A percentile compares a stretch with the other conserved stretches of the same genome.
Evolutionary conservation across 495 filamentous ascomycete genomes (phyloP).

Genomic region (Daldinia vernicosa): DNA sequence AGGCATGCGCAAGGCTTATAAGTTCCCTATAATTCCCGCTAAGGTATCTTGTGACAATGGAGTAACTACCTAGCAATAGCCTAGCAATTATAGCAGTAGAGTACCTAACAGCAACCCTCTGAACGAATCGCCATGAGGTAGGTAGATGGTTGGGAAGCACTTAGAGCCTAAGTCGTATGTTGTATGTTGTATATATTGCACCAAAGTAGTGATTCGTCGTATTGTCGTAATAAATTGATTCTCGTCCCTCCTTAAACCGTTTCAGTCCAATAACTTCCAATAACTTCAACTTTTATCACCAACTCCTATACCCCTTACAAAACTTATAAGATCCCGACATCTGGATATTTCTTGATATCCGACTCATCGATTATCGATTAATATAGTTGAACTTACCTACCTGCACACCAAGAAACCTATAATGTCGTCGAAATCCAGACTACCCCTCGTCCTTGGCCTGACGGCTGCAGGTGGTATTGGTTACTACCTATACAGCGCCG

Average conservation of each 20-base stretch:
- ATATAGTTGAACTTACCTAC: constrained; percentile 12
- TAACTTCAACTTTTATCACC: constrained; percentile 16
- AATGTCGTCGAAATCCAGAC: constrained; percentile 65
- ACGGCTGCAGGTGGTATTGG: constrained; percentile 73
- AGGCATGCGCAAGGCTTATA: too few relatives aligned
- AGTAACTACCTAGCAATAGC: constrained; percentile 5
- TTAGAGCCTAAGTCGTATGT: constrained; percentile 27
- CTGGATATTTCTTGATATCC: constrained; percentile 4
- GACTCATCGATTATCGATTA: constrained; percentile 4
- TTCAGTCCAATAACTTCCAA: constrained; percentile 30
- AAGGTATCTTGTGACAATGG: constrained; percentile 40
- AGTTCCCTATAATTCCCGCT: too few relatives aligned
- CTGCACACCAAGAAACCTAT: constrained; percentile 34
- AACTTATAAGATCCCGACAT: neutral
- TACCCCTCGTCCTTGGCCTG: constrained; percentile 66
- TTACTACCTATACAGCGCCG: constrained; percentile 92
- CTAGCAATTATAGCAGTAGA: too few relatives aligned
- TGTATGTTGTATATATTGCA: constrained; percentile 23
- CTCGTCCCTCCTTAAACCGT: constrained; percentile 3
- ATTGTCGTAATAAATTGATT: constrained; percentile 29
- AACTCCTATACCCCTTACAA: neutral
- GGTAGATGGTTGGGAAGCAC: constrained; percentile 16
- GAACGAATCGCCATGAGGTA: constrained; percentile 29
- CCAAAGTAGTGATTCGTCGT: constrained; percentile 18
- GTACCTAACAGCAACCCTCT: constrained; percentile 21